Conservation (phyloP, 176 grass and related monocot species). For the Aegilops sharonensis region DNA sequence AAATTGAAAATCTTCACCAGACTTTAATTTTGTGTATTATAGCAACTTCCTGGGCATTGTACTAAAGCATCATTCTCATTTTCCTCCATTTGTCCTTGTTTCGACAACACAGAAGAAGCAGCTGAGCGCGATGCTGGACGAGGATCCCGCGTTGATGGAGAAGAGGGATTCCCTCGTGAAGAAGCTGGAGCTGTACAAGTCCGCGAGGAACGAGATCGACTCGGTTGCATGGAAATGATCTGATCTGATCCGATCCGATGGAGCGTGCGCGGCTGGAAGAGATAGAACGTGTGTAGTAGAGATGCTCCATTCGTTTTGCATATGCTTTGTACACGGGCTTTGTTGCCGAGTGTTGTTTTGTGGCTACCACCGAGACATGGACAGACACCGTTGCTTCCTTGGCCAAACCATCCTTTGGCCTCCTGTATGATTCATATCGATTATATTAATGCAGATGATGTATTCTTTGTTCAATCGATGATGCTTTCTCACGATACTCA, state of each 20-base stretch:
- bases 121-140: constrained; percentile 95
- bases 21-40: not conserved
- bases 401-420: constrained; percentile 36
- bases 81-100: not conserved
- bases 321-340: constrained; percentile 35
- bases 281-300: constrained; percentile 23
- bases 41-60: not conserved
- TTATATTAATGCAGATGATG: constrained; percentile 24
- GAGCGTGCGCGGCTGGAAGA: not conserved
- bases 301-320: constrained; percentile 18
- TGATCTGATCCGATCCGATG: not conserved
- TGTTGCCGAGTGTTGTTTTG: not conserved
- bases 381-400: not conserved
- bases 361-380: not conserved
- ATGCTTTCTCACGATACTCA: too few species aligned
- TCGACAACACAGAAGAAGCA: constrained; percentile 78
- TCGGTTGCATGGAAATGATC: constrained; percentile 95
- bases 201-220: constrained; percentile 89
- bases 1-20: not conserved
- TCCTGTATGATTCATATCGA: constrained; percentile 21
- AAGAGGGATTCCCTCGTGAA: constrained; percentile 91
- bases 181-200: constrained; percentile 95
- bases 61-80: not conserved
- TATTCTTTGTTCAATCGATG: constrained; percentile 26
- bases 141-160: constrained; percentile 96